These are phyloP conservation scores for Phaeomoniella chlamydospora DNA, from an alignment of 2,329 filamentous ascomycete species.

Conservation along the genomic window DNA sequence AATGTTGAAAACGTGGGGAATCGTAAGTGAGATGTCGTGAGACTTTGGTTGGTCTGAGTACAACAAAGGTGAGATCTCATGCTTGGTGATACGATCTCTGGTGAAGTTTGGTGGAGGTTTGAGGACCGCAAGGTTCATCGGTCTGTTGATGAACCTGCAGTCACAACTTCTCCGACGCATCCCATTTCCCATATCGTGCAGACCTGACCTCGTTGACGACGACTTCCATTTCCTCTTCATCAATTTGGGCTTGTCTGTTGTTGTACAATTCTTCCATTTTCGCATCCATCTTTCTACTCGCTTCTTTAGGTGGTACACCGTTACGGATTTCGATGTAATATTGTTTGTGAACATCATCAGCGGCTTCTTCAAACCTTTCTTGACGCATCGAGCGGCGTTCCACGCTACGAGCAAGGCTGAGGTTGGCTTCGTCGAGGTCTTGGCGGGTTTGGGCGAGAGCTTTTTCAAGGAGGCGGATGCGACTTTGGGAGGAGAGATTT, in stretches of 20 bases:
- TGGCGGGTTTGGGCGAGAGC: constrained; percentile 24
- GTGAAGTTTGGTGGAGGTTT: no score
- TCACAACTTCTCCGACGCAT: not conserved
- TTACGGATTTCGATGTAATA: constrained; percentile 30
- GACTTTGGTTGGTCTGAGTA: no score
- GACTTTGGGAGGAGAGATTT: constrained; percentile 11
- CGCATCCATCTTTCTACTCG: constrained; percentile 20
- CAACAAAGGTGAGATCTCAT: no score
- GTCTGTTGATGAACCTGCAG: not conserved
- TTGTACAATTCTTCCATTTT: constrained; percentile 18
- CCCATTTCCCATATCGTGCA: not conserved
- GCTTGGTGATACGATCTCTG: no score
- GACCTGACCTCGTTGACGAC: not conserved
- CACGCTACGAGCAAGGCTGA: not conserved
- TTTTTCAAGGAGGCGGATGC: constrained; percentile 16
- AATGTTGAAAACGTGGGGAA: not conserved
- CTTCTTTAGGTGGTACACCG: constrained; percentile 25
- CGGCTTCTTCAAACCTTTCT: constrained; percentile 20
- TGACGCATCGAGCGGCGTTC: constrained; percentile 19
- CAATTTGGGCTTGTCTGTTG: constrained; percentile 18
- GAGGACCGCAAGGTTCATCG: no score
- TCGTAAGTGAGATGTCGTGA: not conserved
- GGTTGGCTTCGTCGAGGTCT: constrained; percentile 12
- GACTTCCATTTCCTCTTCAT: constrained; percentile 8
- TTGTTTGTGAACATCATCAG: constrained; percentile 23